phyloP scores from a whole-genome alignment of 2,329 filamentous ascomycete genomes.

The Venturia aucupariae region DNA sequence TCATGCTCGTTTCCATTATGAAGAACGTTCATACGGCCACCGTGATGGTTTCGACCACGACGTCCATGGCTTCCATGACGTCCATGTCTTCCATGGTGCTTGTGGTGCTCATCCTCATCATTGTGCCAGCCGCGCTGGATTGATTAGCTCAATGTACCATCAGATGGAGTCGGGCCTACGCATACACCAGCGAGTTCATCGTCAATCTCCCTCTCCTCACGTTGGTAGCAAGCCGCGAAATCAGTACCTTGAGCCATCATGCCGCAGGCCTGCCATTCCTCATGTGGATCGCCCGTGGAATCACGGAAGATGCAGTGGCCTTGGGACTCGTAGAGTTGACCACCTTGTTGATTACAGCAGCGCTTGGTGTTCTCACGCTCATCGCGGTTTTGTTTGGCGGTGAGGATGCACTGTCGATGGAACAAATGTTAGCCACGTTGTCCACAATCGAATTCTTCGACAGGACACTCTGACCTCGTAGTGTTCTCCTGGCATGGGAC shows the following conservation, averaged over 20 bases:
- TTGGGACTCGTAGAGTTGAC: conserved; percentile 2
- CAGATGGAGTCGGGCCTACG: not conserved
- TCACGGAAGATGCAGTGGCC: conserved; percentile 10
- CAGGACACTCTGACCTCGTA: not conserved
- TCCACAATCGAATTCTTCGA: not conserved
- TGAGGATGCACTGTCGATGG: not conserved
- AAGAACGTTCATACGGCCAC: not conserved
- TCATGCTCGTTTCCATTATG: not conserved
- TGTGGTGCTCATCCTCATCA: not conserved
- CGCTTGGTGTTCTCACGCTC: not conserved
- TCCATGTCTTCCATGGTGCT: not conserved
- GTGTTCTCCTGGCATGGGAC: not conserved
- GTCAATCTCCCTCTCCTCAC: conserved; percentile 8
- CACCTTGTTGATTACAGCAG: conserved; percentile 6
- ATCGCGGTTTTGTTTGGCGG: not conserved
- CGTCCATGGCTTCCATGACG: not conserved
- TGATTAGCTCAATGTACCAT: not conserved
- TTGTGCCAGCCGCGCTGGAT: not conserved
- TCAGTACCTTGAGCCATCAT: conserved; percentile 1
- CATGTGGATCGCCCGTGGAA: not conserved
- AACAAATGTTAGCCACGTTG: not conserved
- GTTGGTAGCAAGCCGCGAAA: conserved; percentile 9
- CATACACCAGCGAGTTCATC: conserved; percentile 11
- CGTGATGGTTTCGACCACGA: not conserved
- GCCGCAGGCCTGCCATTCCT: conserved; percentile 8